A percentile compares a stretch with the other conserved stretches of the same genome.
Conservation (phyloP, 257 asterid genomes). For the Handroanthus guayacan region DNA sequence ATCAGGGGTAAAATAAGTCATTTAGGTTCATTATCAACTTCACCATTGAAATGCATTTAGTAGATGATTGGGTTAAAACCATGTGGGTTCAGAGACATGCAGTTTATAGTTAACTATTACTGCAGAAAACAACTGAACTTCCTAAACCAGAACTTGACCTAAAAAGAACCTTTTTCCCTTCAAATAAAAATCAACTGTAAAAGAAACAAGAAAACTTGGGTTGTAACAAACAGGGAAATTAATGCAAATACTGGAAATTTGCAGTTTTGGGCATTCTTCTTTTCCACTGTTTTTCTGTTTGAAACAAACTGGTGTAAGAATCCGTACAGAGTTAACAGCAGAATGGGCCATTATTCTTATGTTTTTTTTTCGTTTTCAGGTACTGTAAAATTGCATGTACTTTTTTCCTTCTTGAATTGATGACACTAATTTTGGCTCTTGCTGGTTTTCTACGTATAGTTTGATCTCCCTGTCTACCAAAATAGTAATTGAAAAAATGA, state of each 20-base stretch:
- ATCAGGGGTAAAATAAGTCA: no score
- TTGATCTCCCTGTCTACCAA: no score
- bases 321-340: background rate
- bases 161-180: no score
- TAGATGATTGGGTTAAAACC: slow-evolving; percentile 6
- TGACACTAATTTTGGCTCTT: background rate
- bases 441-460: background rate
- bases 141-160: slow-evolving; percentile 5
- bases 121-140: background rate
- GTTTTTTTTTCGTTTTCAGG: background rate
- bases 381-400: background rate
- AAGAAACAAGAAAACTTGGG: background rate
- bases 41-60: slow-evolving; percentile 17
- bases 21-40: no score
- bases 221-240: background rate
- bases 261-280: background rate
- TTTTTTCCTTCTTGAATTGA: background rate
- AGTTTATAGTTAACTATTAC: slow-evolving; percentile 5
- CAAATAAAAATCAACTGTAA: background rate
- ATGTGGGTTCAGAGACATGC: slow-evolving; percentile 27
- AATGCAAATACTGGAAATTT: no score
- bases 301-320: background rate
- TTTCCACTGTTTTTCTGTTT: background rate
- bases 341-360: background rate
- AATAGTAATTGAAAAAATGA: no score